These are phyloP conservation scores for Xerocomus spinulosus DNA, from an alignment of 768 basidiomycete genomes.

Conservation along the genomic window DNA sequence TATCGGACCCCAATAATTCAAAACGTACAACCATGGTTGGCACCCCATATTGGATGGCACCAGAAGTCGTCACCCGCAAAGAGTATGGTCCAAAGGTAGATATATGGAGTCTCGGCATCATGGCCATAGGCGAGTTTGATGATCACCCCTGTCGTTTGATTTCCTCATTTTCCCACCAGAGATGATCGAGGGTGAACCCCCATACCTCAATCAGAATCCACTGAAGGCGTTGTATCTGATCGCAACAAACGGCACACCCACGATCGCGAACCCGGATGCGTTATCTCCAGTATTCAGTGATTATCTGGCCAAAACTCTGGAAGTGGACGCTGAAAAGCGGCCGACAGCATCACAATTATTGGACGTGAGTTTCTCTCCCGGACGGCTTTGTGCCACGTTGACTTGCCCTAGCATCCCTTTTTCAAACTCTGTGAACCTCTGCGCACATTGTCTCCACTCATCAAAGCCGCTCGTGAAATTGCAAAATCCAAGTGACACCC, in stretches of 20 bases:
- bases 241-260: slow-evolving; percentile 96
- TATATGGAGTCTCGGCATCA: slow-evolving; percentile 95
- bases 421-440: slow-evolving; percentile 86
- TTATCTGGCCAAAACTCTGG: slow-evolving; percentile 82
- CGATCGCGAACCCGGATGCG: slow-evolving; percentile 85
- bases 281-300: slow-evolving; percentile 78
- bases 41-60: slow-evolving; percentile 99
- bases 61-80: slow-evolving; percentile 95
- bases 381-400: background rate
- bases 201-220: slow-evolving; percentile 94
- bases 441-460: slow-evolving; percentile 79
- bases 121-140: slow-evolving; percentile 74
- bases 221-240: slow-evolving; percentile 96
- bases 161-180: slow-evolving; percentile 42
- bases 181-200: slow-evolving; percentile 98
- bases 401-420: slow-evolving; percentile 64
- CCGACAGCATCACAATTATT: slow-evolving; percentile 81
- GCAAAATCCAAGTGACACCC: slow-evolving; percentile 51
- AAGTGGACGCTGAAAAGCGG: slow-evolving; percentile 93
- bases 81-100: slow-evolving; percentile 99
- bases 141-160: background rate
- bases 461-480: slow-evolving; percentile 88
- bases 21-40: slow-evolving; percentile 99
- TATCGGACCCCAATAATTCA: slow-evolving; percentile 81
- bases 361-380: slow-evolving; percentile 44